Evolutionary conservation across 768 basidiomycete genomes (phyloP).

Genomic region (Leucosporidium scottii): DNA sequence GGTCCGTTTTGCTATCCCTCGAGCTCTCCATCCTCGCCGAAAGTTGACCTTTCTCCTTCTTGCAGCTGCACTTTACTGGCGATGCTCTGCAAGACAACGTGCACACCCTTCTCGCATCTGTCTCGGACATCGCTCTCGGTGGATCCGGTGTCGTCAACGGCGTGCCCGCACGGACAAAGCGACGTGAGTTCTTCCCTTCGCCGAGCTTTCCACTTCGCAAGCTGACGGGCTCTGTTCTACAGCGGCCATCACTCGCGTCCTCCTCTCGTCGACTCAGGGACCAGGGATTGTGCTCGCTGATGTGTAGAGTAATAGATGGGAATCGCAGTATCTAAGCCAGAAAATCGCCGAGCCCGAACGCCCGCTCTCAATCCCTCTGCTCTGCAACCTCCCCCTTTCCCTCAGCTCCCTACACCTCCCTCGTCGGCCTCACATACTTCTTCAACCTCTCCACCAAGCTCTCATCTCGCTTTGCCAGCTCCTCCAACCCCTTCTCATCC

Average conservation of each 20-base stretch:
- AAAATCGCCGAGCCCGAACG: not conserved
- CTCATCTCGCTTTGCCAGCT: conserved; percentile 43
- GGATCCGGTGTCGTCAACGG: conserved; percentile 54
- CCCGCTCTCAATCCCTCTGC: not conserved
- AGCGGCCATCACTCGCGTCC: conserved; percentile 68
- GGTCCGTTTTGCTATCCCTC: not conserved
- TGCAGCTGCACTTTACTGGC: conserved; percentile 63
- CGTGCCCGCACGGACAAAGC: conserved; percentile 54
- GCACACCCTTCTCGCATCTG: conserved; percentile 56
- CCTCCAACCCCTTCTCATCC: conserved; percentile 42
- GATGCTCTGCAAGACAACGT: conserved; percentile 73
- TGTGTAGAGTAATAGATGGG: conserved; percentile 35
- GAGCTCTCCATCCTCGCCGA: conserved; percentile 1
- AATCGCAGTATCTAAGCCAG: too few relatives aligned
- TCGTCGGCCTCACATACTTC: conserved; percentile 1
- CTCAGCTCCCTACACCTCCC: not conserved
- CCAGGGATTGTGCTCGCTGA: conserved; percentile 86
- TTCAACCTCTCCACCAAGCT: conserved; percentile 19
- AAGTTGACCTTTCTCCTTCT: not conserved
- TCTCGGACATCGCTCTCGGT: conserved; percentile 35
- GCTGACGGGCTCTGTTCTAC: conserved; percentile 45
- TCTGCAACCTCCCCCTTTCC: too few relatives aligned
- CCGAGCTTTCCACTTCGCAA: not conserved
- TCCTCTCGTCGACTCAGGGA: conserved; percentile 76
- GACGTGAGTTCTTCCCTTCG: conserved; percentile 42